Conservation (phyloP, 805 yeast genomes). For the Lachancea meyersii region DNA sequence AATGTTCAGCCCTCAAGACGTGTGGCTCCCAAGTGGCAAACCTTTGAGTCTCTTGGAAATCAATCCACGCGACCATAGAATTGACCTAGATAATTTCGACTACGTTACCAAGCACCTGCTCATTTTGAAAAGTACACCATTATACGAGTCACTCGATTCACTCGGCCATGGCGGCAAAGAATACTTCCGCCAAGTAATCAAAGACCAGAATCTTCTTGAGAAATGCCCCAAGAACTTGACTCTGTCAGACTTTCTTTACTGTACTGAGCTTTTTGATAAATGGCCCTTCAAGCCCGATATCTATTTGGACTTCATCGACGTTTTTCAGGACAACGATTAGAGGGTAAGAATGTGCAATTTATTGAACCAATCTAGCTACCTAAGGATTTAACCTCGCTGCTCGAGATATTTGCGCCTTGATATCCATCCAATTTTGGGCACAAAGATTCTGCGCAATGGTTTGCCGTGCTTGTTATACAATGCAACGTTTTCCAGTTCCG, state of each 20-base stretch:
- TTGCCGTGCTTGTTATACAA: conserved; percentile 35
- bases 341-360: background rate
- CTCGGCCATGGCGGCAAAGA: conserved; percentile 80
- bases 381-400: background rate
- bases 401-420: conserved; percentile 24
- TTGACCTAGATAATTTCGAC: conserved; percentile 57
- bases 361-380: no score
- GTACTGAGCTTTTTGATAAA: conserved; percentile 47
- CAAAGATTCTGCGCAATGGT: conserved; percentile 39
- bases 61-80: conserved; percentile 38
- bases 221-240: conserved; percentile 46
- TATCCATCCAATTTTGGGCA: conserved; percentile 49
- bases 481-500: conserved; percentile 2
- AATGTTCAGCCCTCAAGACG: conserved; percentile 27
- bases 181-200: conserved; percentile 35
- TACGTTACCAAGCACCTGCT: conserved; percentile 58
- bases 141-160: conserved; percentile 42
- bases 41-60: conserved; percentile 55
- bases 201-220: conserved; percentile 35
- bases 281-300: conserved; percentile 87
- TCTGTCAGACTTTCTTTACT: conserved; percentile 45
- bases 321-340: conserved; percentile 15
- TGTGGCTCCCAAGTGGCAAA: conserved; percentile 28
- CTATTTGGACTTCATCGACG: conserved; percentile 39
- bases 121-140: conserved; percentile 40